Evolutionary conservation across 192 early-diverging fungal species (phyloP).

Genomic region (Chytriomyces sp.): DNA sequence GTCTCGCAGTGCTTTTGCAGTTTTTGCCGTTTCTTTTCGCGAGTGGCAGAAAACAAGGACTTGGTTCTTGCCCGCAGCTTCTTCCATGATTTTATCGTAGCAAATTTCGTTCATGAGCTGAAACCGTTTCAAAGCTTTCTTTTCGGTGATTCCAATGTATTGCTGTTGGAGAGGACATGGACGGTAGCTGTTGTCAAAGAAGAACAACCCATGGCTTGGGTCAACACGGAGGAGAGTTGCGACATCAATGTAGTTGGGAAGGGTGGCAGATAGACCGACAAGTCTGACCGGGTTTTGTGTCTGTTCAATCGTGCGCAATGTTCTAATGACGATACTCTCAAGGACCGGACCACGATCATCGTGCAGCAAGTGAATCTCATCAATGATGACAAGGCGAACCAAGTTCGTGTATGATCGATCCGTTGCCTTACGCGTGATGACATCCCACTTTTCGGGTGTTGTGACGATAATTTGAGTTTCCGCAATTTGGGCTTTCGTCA

Average conservation of each 20-base stretch:
- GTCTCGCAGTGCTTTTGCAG: slow-evolving; percentile 88
- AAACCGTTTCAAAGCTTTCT: slow-evolving; percentile 91
- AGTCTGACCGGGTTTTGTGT: slow-evolving; percentile 87
- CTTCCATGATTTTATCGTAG: slow-evolving; percentile 93
- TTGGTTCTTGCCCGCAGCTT: slow-evolving; percentile 74
- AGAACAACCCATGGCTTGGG: slow-evolving; percentile 80
- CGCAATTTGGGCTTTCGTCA: slow-evolving; percentile 96
- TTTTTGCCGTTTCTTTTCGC: slow-evolving; percentile 96
- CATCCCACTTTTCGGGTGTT: slow-evolving; percentile 99
- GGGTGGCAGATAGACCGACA: slow-evolving; percentile 90
- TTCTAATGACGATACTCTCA: slow-evolving; percentile 88
- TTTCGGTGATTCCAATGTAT: slow-evolving; percentile 96
- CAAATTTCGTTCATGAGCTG: slow-evolving; percentile 97
- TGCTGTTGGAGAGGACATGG: slow-evolving; percentile 96
- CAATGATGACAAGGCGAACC: slow-evolving; percentile 90
- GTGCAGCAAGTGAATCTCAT: slow-evolving; percentile 96
- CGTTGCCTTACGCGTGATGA: slow-evolving; percentile 94
- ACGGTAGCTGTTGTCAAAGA: slow-evolving; percentile 90
- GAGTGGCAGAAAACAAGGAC: slow-evolving; percentile 97
- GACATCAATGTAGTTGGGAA: slow-evolving; percentile 96
- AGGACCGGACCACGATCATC: slow-evolving; percentile 97
- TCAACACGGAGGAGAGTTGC: slow-evolving; percentile 92
- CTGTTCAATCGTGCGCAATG: slow-evolving; percentile 85
- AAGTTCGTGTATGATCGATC: slow-evolving; percentile 88
- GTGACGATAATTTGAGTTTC: slow-evolving; percentile 98